Evolutionary conservation across 2,329 filamentous ascomycete genomes (phyloP), one percentile per base, ranked within the genome.

Genomic region (Aspergillus sp.): DNA sequence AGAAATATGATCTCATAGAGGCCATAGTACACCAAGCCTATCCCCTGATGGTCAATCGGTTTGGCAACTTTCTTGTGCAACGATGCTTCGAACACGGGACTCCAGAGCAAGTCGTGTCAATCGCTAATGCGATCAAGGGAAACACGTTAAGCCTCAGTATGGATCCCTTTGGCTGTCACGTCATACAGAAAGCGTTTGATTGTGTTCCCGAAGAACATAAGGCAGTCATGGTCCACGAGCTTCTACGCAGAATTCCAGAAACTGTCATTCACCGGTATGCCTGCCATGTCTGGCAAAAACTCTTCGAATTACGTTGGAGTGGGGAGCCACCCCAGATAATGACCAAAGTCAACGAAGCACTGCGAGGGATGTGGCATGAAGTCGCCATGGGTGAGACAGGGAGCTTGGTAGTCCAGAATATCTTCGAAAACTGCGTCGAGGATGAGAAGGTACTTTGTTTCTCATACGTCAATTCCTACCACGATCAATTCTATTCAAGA

Each of bases 201-300:
- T 96, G 91, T 57, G 95, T 99, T 27, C 92, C 95, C 0, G 96
- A 99, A 75, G 91, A 96, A 68, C 96, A 97, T 83, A 99, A 99
- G 79, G 91, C 92, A 11, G 89, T 95, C 73, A 98, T 99, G 93
- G 95, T 99, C n/a, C 92, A 96, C 73, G 95, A 99, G 74, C 84
- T 99, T 25, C 87, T 99, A 60, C 91, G 92, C 63, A 89, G 92
- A 58, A 99, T 99, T 65, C 95, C 94, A 0, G 94, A 99, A 78
- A 99, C 95, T 2, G 93, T 99, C 65, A 95, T 99, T 73, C 96
- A 99, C 78, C 90, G 96, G 67, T 99, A 99, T 78, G 95, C 95
- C 61, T 99, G 95, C 72, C 95, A 99, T 76, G 95, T 99, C 64
- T 99, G 95, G 95, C 95, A 99, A 81, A 99, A 99, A 82, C 86